Conservation (phyloP, 257 asterid species). For the Penstemon eatonii region DNA sequence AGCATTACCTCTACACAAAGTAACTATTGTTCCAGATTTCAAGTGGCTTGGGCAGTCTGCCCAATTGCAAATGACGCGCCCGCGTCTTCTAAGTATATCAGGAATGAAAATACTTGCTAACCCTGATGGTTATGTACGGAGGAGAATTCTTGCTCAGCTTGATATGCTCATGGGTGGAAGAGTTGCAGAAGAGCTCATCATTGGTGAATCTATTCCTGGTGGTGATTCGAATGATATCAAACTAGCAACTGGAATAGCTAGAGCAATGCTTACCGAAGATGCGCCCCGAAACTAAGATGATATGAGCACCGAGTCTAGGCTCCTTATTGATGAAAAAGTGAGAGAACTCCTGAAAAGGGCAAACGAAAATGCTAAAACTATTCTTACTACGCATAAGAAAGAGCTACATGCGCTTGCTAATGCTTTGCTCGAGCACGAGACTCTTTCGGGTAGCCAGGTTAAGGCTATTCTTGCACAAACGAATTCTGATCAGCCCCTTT, state of each 20-base stretch:
- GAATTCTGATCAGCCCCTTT: slow-evolving; percentile 19
- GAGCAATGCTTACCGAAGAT: slow-evolving; percentile 68
- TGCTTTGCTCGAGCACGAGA: slow-evolving; percentile 71
- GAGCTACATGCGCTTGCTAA: slow-evolving; percentile 73
- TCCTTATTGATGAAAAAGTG: slow-evolving; percentile 59
- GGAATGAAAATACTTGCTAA: slow-evolving; percentile 76
- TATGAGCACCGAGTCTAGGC: slow-evolving; percentile 32
- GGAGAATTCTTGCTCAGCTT: slow-evolving; percentile 7
- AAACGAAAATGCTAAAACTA: slow-evolving; percentile 58
- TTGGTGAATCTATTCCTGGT: slow-evolving; percentile 78
- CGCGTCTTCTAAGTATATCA: slow-evolving; percentile 33
- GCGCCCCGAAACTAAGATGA: slow-evolving; percentile 68
- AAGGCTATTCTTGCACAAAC: slow-evolving; percentile 47
- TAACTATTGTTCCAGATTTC: slow-evolving; percentile 78
- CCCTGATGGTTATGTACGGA: too few relatives aligned
- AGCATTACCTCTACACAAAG: slow-evolving; percentile 75
- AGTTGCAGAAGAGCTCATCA: slow-evolving; percentile 76
- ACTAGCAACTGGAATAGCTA: slow-evolving; percentile 61
- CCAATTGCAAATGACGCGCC: slow-evolving; percentile 51
- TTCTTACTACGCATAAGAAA: slow-evolving; percentile 46
- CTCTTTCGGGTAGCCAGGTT: slow-evolving; percentile 61
- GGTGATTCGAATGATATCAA: slow-evolving; percentile 54
- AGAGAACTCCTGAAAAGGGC: slow-evolving; percentile 50
- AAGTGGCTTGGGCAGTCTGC: slow-evolving; percentile 77
- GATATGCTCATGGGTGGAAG: slow-evolving; percentile 83